Conservation (phyloP, 768 basidiomycete genomes). For the Podaxis rugospora region DNA sequence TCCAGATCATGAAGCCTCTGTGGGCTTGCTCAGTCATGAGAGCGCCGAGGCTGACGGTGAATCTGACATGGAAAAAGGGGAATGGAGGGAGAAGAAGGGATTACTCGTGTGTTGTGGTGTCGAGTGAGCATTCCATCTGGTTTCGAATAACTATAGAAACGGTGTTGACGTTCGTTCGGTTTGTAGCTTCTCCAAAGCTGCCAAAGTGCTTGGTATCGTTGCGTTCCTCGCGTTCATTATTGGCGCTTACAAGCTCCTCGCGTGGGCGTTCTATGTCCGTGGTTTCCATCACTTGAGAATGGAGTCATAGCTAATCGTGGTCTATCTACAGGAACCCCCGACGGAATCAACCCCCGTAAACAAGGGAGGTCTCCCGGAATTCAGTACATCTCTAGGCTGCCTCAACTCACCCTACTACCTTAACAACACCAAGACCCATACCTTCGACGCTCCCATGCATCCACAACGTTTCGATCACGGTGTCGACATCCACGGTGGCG, state of each 20-base stretch:
- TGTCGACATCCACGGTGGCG: conserved; percentile 43
- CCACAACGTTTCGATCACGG: conserved; percentile 32
- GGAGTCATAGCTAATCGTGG: not conserved
- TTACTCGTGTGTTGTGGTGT: conserved; percentile 52
- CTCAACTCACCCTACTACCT: conserved; percentile 39
- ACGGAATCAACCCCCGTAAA: conserved; percentile 39
- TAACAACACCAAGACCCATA: conserved; percentile 29
- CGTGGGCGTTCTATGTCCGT: conserved; percentile 45
- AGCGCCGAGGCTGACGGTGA: conserved; percentile 27
- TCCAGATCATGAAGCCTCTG: conserved; percentile 4
- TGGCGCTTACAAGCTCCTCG: conserved; percentile 37
- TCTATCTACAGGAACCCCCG: conserved; percentile 33
- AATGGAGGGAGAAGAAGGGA: conserved; percentile 22
- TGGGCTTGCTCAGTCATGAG: conserved; percentile 25
- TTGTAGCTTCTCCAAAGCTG: conserved; percentile 47
- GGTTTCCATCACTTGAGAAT: not conserved
- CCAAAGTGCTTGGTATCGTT: conserved; percentile 53
- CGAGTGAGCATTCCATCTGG: conserved; percentile 28
- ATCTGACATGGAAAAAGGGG: conserved; percentile 23
- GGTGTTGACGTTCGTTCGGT: not conserved
- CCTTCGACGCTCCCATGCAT: conserved; percentile 35
- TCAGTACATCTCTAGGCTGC: conserved; percentile 50
- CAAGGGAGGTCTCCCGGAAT: conserved; percentile 40
- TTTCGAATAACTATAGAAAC: not conserved
- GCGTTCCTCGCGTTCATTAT: conserved; percentile 33